A percentile compares a stretch with the other conserved stretches of the same genome.
phyloP scores from a whole-genome alignment of 1,284 basidiomycete species.

The Moniliella sp. region DNA sequence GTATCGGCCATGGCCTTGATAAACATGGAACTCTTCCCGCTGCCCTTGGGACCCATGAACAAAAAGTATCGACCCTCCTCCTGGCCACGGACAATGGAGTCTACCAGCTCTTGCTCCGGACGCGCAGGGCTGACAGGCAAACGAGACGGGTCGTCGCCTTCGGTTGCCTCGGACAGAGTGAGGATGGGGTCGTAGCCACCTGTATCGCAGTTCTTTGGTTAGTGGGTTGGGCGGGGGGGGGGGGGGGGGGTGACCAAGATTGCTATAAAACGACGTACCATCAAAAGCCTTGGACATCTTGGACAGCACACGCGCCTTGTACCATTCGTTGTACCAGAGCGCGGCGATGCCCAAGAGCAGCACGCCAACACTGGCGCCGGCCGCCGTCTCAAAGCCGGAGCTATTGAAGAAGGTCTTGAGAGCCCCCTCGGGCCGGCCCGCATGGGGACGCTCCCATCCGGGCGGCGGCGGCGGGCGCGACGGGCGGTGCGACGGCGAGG shows the following conservation, averaged over 20 bases:
- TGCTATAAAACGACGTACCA: neutral
- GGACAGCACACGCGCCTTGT: slow-evolving; percentile 19
- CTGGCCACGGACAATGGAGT: slow-evolving; percentile 17
- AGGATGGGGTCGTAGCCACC: slow-evolving; percentile 23
- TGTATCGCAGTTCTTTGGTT: neutral
- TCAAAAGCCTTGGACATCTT: neutral
- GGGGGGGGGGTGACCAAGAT: neutral
- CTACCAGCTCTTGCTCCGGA: slow-evolving; percentile 18
- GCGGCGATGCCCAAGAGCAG: slow-evolving; percentile 20
- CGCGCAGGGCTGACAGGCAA: slow-evolving; percentile 11
- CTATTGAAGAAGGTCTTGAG: too few relatives aligned
- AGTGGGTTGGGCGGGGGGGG: neutral
- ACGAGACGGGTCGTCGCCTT: slow-evolving; percentile 15
- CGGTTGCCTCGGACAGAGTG: slow-evolving; percentile 13
- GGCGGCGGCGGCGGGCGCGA: too few relatives aligned
- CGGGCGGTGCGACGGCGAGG: too few relatives aligned
- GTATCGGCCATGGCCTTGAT: slow-evolving; percentile 21
- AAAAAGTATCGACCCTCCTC: slow-evolving; percentile 23
- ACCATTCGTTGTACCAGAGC: slow-evolving; percentile 20
- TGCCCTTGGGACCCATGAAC: slow-evolving; percentile 22
- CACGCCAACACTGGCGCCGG: slow-evolving; percentile 22
- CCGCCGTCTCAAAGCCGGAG: slow-evolving; percentile 24
- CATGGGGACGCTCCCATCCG: too few relatives aligned
- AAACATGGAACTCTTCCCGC: slow-evolving; percentile 18
- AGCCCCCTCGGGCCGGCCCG: too few relatives aligned